Conservation (phyloP, 441 rosid species). For the Hura crepitans region DNA sequence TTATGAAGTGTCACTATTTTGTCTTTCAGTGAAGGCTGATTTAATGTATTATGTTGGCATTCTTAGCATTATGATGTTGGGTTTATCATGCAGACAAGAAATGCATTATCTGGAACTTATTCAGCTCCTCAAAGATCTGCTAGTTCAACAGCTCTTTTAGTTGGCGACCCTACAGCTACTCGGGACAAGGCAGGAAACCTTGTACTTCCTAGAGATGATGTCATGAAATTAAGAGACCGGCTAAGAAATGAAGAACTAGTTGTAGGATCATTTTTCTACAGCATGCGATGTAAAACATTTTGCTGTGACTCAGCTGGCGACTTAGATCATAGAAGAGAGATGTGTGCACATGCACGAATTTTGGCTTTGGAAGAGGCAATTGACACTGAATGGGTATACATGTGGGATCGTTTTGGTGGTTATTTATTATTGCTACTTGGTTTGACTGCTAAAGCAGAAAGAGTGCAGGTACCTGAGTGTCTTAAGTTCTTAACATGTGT, state of each 20-base stretch:
- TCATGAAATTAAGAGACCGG: constrained; percentile 96
- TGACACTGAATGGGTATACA: constrained; percentile 99
- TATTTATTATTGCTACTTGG: constrained; percentile 94
- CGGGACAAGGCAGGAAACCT: constrained; percentile 98
- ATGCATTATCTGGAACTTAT: constrained; percentile 98
- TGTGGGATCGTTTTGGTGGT: constrained; percentile 99
- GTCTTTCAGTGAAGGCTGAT: background rate
- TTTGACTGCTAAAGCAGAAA: constrained; percentile 97
- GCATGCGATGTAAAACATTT: constrained; percentile 59
- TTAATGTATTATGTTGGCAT: too few relatives aligned
- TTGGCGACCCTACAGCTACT: constrained; percentile 94
- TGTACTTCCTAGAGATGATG: constrained; percentile 99
- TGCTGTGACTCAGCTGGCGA: constrained; percentile 56
- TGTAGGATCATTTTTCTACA: constrained; percentile 68
- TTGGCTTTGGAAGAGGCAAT: constrained; percentile 99
- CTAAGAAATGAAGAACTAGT: constrained; percentile 90
- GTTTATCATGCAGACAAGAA: constrained; percentile 75
- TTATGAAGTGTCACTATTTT: background rate
- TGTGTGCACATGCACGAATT: constrained; percentile 99
- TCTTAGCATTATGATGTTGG: too few relatives aligned
- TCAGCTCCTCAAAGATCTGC: constrained; percentile 99
- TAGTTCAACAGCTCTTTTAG: constrained; percentile 97
- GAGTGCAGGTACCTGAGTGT: constrained; percentile 72
- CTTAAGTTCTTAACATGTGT: constrained; percentile 18
- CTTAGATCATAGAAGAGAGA: constrained; percentile 88